These are phyloP conservation scores for Oryza glaberrima DNA, from an alignment of 176 grass and related monocot species.

Conservation along the genomic window DNA sequence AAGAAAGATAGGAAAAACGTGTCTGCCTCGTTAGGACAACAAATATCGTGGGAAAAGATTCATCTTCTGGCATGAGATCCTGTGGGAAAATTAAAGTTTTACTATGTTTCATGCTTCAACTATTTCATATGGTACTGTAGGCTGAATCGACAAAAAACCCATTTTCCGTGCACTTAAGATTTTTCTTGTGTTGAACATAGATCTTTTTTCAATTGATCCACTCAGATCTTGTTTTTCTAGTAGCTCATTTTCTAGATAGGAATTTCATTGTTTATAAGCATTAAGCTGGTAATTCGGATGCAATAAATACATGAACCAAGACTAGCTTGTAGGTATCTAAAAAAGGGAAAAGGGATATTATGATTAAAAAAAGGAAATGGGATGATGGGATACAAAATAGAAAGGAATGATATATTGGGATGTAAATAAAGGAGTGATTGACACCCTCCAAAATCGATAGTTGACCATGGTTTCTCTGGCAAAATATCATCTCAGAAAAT, in stretches of 20 bases:
- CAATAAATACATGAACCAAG: too few species aligned
- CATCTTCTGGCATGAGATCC: too few species aligned
- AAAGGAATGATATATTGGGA: background rate
- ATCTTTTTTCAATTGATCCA: background rate
- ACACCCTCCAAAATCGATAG: too few species aligned
- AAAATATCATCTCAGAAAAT: too few species aligned
- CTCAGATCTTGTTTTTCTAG: background rate
- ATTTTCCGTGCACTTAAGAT: background rate
- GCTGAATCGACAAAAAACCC: background rate
- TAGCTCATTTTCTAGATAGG: background rate
- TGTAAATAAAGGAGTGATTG: background rate
- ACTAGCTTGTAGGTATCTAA: too few species aligned
- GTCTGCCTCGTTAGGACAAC: background rate
- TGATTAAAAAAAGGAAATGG: background rate
- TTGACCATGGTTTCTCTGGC: too few species aligned
- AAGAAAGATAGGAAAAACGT: background rate
- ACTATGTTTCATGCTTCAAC: too few species aligned
- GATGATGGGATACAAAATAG: background rate
- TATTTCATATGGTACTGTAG: background rate
- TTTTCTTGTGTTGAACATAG: too few species aligned
- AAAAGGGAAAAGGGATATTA: background rate
- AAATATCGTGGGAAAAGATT: background rate
- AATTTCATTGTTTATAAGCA: background rate
- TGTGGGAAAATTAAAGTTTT: too few species aligned
- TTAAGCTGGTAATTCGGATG: background rate